Percentiles rank a stretch among this genome's conserved stretches.
These are phyloP conservation scores for Diplocarpon rosae DNA, from an alignment of 2,329 filamentous ascomycete species.

Conservation along the genomic window DNA sequence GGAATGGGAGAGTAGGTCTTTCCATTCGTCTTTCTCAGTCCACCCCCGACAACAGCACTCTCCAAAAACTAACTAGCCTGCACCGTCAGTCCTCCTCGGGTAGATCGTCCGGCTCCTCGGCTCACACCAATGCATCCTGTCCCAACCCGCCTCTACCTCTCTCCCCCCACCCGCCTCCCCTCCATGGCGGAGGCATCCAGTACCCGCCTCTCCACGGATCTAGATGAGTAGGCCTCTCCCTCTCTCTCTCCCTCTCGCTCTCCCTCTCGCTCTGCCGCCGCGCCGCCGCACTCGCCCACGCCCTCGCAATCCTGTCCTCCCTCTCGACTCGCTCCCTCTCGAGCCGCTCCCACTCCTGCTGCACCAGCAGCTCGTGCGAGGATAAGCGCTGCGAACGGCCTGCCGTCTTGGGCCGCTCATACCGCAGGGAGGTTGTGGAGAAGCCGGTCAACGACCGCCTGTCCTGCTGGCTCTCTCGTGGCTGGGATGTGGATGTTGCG, in stretches of 20 bases:
- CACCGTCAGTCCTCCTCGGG: slow-evolving; percentile 13
- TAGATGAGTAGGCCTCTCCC: neutral
- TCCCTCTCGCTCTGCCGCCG: neutral
- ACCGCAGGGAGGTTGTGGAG: too few relatives aligned
- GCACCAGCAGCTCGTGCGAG: slow-evolving; percentile 11
- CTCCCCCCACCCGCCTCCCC: neutral
- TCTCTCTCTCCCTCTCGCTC: neutral
- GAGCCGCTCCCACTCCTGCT: neutral
- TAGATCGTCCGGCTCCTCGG: slow-evolving; percentile 4
- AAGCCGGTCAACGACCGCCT: too few relatives aligned
- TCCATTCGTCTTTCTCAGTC: neutral
- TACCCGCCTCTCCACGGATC: slow-evolving; percentile 19
- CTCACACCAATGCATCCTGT: slow-evolving; percentile 4
- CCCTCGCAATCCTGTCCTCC: slow-evolving; percentile 6
- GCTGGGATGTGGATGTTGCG: neutral
- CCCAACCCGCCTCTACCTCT: slow-evolving; percentile 10
- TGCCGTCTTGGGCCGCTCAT: too few relatives aligned
- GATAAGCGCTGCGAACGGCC: neutral
- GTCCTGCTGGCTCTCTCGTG: neutral
- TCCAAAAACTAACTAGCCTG: slow-evolving; percentile 6
- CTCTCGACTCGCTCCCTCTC: slow-evolving; percentile 1
- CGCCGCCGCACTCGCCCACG: slow-evolving; percentile 8
- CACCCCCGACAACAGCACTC: neutral
- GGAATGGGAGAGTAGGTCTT: slow-evolving; percentile 56
- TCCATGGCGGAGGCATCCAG: slow-evolving; percentile 5